These are phyloP conservation scores for Boletus rex-veris DNA, from an alignment of 768 basidiomycete genomes.

Conservation along the genomic window DNA sequence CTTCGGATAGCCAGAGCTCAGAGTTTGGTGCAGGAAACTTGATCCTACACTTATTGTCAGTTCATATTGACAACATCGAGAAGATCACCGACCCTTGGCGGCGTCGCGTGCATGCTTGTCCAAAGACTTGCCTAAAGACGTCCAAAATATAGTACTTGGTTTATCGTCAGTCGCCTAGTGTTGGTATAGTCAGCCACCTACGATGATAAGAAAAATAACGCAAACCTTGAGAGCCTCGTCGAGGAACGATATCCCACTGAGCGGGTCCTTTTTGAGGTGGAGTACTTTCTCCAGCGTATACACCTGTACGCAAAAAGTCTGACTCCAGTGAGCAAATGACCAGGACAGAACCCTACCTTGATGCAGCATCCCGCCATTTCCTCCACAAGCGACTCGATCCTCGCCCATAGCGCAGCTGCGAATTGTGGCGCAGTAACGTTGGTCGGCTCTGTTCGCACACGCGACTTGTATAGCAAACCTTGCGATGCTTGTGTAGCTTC, in stretches of 20 bases:
- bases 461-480: slow-evolving; percentile 70
- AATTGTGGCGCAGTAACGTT: slow-evolving; percentile 85
- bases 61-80: not conserved
- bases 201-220: not conserved
- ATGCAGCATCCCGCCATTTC: slow-evolving; percentile 90
- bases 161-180: slow-evolving; percentile 82
- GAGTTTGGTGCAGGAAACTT: slow-evolving; percentile 84
- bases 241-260: slow-evolving; percentile 73
- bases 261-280: slow-evolving; percentile 79
- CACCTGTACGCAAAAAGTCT: slow-evolving; percentile 47
- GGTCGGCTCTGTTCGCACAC: slow-evolving; percentile 88
- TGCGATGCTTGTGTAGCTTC: slow-evolving; percentile 28
- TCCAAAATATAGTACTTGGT: slow-evolving; percentile 91
- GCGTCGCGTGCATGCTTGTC: slow-evolving; percentile 83
- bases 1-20: slow-evolving; percentile 82
- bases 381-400: slow-evolving; percentile 74
- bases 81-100: slow-evolving; percentile 55
- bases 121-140: slow-evolving; percentile 69
- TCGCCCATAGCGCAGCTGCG: slow-evolving; percentile 48
- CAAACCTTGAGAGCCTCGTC: slow-evolving; percentile 91
- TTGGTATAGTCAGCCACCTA: slow-evolving; percentile 1
- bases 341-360: slow-evolving; percentile 49
- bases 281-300: slow-evolving; percentile 95
- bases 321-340: not conserved
- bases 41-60: slow-evolving; percentile 54